These are phyloP conservation scores for fission yeast (Schizosaccharomyces pombe) DNA, from an alignment of 805 yeast species.

Conservation along the genomic window DNA sequence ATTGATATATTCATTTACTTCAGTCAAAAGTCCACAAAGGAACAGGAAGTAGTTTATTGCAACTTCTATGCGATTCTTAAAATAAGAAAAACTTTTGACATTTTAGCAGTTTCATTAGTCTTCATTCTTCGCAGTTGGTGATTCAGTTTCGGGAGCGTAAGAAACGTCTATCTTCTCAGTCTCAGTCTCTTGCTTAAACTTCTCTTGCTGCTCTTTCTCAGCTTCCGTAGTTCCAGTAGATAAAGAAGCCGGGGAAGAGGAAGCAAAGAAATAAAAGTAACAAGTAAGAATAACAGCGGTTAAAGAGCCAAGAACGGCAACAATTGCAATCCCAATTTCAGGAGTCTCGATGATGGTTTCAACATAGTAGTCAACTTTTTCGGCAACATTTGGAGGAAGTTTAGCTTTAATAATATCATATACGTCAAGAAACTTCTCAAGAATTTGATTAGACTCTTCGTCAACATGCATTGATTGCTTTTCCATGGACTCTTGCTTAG, in stretches of 20 bases:
- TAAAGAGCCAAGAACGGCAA: constrained; percentile 11
- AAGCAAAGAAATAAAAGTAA: constrained; percentile 8
- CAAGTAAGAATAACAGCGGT: constrained; percentile 13
- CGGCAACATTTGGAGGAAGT: not conserved
- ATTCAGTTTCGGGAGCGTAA: constrained; percentile 1
- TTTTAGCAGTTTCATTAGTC: not conserved
- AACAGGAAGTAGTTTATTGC: no score
- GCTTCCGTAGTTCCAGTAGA: not conserved
- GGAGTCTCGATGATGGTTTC: constrained; percentile 13
- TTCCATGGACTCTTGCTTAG: constrained; percentile 12
- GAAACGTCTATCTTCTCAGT: not conserved
- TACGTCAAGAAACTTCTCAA: constrained; percentile 1
- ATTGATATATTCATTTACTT: no score
- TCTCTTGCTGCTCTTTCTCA: not conserved
- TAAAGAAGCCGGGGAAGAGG: not conserved
- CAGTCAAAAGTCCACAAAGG: no score
- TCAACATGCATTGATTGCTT: constrained; percentile 10
- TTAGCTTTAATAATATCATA: not conserved
- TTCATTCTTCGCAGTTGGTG: not conserved
- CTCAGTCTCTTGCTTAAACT: not conserved
- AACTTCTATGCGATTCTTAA: no score
- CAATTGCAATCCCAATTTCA: constrained; percentile 15
- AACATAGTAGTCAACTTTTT: not conserved
- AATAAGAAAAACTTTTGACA: no score
- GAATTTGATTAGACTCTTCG: constrained; percentile 9